These are phyloP conservation scores for Phytophthora aleatoria DNA, from an alignment of 352 stramenopile species.

Conservation along the genomic window DNA sequence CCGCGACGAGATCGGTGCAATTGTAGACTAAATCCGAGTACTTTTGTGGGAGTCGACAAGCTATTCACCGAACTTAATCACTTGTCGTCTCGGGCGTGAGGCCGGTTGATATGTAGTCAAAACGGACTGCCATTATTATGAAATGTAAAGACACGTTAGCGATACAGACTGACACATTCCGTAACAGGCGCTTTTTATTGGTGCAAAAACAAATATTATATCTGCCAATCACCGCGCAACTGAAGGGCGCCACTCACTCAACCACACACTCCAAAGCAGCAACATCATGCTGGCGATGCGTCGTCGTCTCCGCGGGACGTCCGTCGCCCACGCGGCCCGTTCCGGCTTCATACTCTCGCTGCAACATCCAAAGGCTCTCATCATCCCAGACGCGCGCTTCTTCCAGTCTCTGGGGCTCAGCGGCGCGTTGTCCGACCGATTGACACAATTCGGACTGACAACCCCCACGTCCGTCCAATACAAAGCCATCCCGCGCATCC, in stretches of 20 bases:
- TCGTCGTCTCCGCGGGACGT: slow-evolving; percentile 3
- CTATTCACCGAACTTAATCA: too few species aligned
- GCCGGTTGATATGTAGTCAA: background rate
- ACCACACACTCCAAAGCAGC: background rate
- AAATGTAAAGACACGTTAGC: slow-evolving; percentile 4
- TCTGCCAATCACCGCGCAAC: slow-evolving; percentile 1
- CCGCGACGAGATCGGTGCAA: too few species aligned
- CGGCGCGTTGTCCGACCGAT: slow-evolving; percentile 34
- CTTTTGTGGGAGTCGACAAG: too few species aligned
- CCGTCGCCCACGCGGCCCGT: background rate
- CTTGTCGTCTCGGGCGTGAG: too few species aligned
- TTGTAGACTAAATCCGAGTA: too few species aligned
- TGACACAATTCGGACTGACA: slow-evolving; percentile 42
- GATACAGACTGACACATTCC: slow-evolving; percentile 6
- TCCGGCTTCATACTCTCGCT: background rate
- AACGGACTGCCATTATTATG: slow-evolving; percentile 3
- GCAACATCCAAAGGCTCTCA: background rate
- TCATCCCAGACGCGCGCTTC: slow-evolving; percentile 8
- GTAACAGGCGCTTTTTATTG: background rate
- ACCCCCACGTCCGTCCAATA: slow-evolving; percentile 59
- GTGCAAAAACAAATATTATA: background rate
- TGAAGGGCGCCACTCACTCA: slow-evolving; percentile 10
- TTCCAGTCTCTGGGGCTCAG: slow-evolving; percentile 71
- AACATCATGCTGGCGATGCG: slow-evolving; percentile 14
- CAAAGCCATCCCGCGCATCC: slow-evolving; percentile 62